These are phyloP conservation scores for Vigna nakashimae DNA, from an alignment of 306 rosid genomes.

Conservation along the genomic window DNA sequence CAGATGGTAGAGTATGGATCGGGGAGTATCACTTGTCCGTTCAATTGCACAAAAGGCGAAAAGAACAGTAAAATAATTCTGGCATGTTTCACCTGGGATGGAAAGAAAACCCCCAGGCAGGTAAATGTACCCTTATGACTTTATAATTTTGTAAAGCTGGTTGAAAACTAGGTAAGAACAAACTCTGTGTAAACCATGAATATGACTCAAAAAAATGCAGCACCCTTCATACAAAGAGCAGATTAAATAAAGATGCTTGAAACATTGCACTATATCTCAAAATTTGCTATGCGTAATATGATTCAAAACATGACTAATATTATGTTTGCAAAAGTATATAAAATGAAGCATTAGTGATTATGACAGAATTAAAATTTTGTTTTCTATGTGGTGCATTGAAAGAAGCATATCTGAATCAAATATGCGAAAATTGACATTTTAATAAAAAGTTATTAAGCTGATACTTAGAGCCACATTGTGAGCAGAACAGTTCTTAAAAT, in stretches of 20 bases:
- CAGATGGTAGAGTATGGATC: slow-evolving; percentile 14
- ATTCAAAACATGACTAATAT: background rate
- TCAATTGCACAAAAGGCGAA: slow-evolving; percentile 37
- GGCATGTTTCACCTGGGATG: slow-evolving; percentile 44
- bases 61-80: slow-evolving; percentile 35
- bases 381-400: background rate
- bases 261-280: slow-evolving; percentile 1
- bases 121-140: slow-evolving; percentile 38
- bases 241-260: background rate
- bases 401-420: slow-evolving; percentile 21
- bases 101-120: slow-evolving; percentile 37
- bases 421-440: background rate
- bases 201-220: slow-evolving; percentile 4
- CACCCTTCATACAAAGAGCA: background rate
- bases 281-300: background rate
- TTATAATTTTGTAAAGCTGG: slow-evolving; percentile 32
- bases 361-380: background rate
- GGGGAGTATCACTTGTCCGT: slow-evolving; percentile 37
- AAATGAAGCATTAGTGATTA: background rate
- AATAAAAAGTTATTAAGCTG: slow-evolving; percentile 17
- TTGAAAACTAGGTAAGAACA: slow-evolving; percentile 27
- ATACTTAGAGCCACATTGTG: background rate
- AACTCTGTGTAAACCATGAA: slow-evolving; percentile 10
- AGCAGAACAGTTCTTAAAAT: background rate
- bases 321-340: background rate